Evolutionary conservation across 495 filamentous ascomycete genomes (phyloP).

Genomic region (Daldinia childiae): DNA sequence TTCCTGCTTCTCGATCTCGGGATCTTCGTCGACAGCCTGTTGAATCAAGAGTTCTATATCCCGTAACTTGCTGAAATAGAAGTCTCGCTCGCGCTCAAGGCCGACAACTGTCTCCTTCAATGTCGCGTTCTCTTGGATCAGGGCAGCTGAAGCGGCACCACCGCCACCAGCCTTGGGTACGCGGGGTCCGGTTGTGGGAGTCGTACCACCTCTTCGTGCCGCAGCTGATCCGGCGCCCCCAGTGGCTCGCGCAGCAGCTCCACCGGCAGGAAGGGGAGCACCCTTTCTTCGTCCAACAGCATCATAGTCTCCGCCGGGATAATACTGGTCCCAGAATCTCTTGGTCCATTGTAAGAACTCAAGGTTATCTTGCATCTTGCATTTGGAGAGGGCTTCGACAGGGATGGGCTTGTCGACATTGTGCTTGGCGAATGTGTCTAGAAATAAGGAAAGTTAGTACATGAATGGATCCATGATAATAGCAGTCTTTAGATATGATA

Average conservation of each 20-base stretch:
- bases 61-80: conserved; percentile 97
- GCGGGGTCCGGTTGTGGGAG: conserved; percentile 71
- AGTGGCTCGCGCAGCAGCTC: conserved; percentile 60
- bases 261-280: conserved; percentile 62
- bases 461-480: conserved; percentile 3
- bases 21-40: conserved; percentile 87
- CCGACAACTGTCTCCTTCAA: conserved; percentile 88
- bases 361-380: conserved; percentile 99
- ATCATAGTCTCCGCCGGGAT: conserved; percentile 95
- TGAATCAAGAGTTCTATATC: conserved; percentile 96
- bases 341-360: conserved; percentile 98
- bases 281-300: conserved; percentile 85
- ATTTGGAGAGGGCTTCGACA: conserved; percentile 89
- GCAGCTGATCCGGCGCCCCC: conserved; percentile 52
- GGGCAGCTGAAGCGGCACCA: conserved; percentile 67
- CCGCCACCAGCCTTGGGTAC: conserved; percentile 62
- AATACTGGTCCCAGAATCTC: conserved; percentile 97
- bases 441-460: conserved; percentile 37
- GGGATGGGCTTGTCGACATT: conserved; percentile 86
- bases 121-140: conserved; percentile 81
- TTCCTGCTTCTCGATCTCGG: conserved; percentile 91
- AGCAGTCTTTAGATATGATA: background rate
- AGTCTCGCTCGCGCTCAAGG: conserved; percentile 92
- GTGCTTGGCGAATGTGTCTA: conserved; percentile 86
- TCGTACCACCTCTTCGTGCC: conserved; percentile 74